Evolutionary conservation across 306 rosid genomes (phyloP).

Genomic region (Medicago arabica): DNA sequence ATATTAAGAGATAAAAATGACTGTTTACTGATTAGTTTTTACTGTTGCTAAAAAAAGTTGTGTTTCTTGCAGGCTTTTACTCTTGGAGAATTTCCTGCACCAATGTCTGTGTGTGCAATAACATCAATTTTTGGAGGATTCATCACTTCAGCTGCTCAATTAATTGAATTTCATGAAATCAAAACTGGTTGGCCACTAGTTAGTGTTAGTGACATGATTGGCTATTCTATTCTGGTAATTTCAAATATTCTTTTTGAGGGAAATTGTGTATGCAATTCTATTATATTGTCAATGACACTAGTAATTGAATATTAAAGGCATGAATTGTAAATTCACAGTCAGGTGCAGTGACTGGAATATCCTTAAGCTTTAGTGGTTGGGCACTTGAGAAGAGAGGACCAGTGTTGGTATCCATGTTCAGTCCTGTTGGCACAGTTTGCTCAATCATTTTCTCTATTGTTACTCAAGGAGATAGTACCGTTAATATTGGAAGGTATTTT

Average conservation of each 20-base stretch:
- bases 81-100: slow-evolving; percentile 76
- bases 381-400: slow-evolving; percentile 93
- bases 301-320: background rate
- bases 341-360: slow-evolving; percentile 65
- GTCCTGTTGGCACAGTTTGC: slow-evolving; percentile 74
- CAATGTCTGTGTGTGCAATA: slow-evolving; percentile 66
- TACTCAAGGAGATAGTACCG: slow-evolving; percentile 55
- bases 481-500: slow-evolving; percentile 73
- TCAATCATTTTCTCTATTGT: slow-evolving; percentile 69
- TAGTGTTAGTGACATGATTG: slow-evolving; percentile 50
- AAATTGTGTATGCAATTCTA: no score
- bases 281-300: background rate
- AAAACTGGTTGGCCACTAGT: slow-evolving; percentile 54
- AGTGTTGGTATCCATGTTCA: slow-evolving; percentile 78
- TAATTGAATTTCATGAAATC: slow-evolving; percentile 52
- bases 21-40: background rate
- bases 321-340: slow-evolving; percentile 47
- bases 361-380: slow-evolving; percentile 77
- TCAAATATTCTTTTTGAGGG: background rate
- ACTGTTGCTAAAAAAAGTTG: background rate
- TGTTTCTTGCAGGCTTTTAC: slow-evolving; percentile 61
- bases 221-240: slow-evolving; percentile 66
- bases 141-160: slow-evolving; percentile 49
- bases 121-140: slow-evolving; percentile 67
- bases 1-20: background rate